Percentiles rank a stretch among this genome's conserved stretches.
phyloP scores from a whole-genome alignment of 305 asterid species.

The Solanum hybrid region DNA sequence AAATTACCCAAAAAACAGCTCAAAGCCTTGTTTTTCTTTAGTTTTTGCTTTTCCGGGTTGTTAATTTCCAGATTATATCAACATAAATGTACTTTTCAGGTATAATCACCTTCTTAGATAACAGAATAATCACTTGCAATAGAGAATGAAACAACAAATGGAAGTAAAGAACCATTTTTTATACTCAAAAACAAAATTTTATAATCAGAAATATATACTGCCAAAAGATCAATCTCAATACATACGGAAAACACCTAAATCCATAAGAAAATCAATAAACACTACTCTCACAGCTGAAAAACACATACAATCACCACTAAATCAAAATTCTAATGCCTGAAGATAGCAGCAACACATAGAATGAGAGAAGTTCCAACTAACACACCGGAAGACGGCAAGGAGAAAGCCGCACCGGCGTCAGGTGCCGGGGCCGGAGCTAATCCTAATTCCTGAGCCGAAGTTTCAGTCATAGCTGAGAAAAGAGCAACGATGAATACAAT shows the following conservation, averaged over 20 bases:
- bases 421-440: constrained; percentile 19
- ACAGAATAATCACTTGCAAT: neutral
- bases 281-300: neutral
- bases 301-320: neutral
- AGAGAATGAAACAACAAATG: neutral
- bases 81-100: neutral
- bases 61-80: neutral
- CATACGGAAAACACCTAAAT: neutral
- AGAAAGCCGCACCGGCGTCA: constrained; percentile 18
- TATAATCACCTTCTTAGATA: neutral
- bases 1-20: neutral
- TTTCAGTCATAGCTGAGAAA: neutral
- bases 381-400: constrained; percentile 7
- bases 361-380: constrained; percentile 12
- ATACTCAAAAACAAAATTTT: neutral
- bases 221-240: neutral
- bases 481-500: neutral
- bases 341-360: constrained; percentile 8
- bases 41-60: neutral
- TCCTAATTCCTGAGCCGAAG: constrained; percentile 16
- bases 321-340: constrained; percentile 15
- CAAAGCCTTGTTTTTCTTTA: neutral
- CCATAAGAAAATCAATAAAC: neutral
- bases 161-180: neutral
- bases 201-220: neutral